phyloP scores from a whole-genome alignment of 1,284 basidiomycete genomes.

The Rhodotorula sp. region DNA sequence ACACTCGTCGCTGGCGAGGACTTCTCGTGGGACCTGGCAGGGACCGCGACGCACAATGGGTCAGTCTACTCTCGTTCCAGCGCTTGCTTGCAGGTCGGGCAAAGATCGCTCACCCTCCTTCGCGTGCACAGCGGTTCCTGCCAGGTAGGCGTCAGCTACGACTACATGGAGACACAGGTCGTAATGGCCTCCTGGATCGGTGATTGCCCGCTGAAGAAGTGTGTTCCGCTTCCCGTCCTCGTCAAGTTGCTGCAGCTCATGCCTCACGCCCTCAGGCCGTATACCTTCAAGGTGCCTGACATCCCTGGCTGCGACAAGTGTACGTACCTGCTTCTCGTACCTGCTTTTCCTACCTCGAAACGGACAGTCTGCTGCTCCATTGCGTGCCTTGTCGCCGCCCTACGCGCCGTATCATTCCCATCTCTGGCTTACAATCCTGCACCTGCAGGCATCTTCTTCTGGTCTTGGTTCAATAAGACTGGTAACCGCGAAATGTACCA shows the following conservation, averaged over 20 bases:
- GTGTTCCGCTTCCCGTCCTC: not conserved
- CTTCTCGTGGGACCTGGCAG: constrained; percentile 21
- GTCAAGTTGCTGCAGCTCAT: not conserved
- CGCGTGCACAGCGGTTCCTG: constrained; percentile 2
- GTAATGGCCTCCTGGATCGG: constrained; percentile 52
- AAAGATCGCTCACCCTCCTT: not conserved
- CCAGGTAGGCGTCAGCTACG: constrained; percentile 46
- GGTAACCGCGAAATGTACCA: constrained; percentile 46
- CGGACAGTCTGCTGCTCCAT: not conserved
- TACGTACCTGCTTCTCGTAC: too few relatives aligned
- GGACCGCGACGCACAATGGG: constrained; percentile 31
- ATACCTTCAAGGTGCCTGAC: constrained; percentile 40
- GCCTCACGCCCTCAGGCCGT: constrained; percentile 45
- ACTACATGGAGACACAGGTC: constrained; percentile 52
- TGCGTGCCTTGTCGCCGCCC: too few relatives aligned
- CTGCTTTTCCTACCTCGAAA: too few relatives aligned
- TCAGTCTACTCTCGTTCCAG: not conserved
- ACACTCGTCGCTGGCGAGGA: constrained; percentile 24
- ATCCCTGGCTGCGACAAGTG: constrained; percentile 50
- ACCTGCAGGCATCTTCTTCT: constrained; percentile 47
- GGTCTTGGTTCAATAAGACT: constrained; percentile 54
- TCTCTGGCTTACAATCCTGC: not conserved
- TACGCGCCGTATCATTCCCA: too few relatives aligned
- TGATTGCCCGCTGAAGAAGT: constrained; percentile 29
- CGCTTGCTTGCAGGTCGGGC: not conserved